Conservation (phyloP, 306 rosid species). For the Hippophae rhamnoides region DNA sequence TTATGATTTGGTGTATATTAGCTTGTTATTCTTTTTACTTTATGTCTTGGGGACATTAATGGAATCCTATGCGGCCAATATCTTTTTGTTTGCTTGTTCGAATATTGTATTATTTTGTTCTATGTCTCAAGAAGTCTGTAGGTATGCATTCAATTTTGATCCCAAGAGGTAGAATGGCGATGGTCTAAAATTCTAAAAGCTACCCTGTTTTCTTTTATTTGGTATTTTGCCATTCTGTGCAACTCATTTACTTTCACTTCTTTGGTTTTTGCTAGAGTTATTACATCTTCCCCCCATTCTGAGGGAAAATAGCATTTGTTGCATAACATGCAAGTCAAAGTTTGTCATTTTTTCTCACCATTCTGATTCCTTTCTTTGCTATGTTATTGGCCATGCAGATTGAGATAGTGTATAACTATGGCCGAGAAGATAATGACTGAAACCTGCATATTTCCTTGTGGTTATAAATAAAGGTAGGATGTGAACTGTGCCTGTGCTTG, state of each 20-base stretch:
- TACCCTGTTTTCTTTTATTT: too few relatives aligned
- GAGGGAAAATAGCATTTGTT: not conserved
- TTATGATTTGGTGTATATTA: not conserved
- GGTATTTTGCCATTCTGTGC: too few relatives aligned
- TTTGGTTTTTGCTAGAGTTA: not conserved
- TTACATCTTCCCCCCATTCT: not conserved
- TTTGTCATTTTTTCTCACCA: slow-evolving; percentile 14
- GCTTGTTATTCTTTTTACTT: slow-evolving; percentile 1
- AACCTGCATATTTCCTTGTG: slow-evolving; percentile 19
- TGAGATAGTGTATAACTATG: slow-evolving; percentile 77
- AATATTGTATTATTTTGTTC: not conserved
- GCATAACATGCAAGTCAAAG: not conserved
- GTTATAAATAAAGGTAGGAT: slow-evolving; percentile 49
- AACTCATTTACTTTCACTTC: too few relatives aligned
- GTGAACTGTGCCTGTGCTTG: slow-evolving; percentile 9
- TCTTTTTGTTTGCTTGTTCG: not conserved
- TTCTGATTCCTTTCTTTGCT: slow-evolving; percentile 18
- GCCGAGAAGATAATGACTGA: slow-evolving; percentile 71
- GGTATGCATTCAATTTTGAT: not conserved
- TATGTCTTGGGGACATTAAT: not conserved
- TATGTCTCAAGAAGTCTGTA: not conserved
- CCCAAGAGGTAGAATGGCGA: too few relatives aligned
- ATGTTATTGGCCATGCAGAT: slow-evolving; percentile 40
- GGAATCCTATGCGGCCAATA: not conserved
- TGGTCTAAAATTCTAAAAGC: not conserved